A percentile compares a stretch with the other conserved stretches of the same genome.
phyloP scores from a whole-genome alignment of 805 yeast genomes.

The Kazachstania martiniae region DNA sequence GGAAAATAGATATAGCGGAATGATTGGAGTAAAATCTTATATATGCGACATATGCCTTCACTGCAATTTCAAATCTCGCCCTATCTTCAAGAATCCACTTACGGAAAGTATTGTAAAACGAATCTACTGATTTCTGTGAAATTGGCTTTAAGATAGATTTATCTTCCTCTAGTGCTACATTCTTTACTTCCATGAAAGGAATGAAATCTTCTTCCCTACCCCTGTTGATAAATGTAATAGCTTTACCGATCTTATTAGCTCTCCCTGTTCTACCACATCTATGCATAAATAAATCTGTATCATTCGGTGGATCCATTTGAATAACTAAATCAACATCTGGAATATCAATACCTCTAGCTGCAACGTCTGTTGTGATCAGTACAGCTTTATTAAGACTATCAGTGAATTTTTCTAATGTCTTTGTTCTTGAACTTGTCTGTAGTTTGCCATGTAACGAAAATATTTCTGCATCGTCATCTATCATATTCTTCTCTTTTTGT shows the following conservation, averaged over 20 bases:
- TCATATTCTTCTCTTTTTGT: slow-evolving; percentile 17
- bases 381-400: slow-evolving; percentile 42
- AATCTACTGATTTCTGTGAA: slow-evolving; percentile 3
- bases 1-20: slow-evolving; percentile 76
- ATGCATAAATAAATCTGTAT: slow-evolving; percentile 83
- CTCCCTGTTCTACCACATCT: slow-evolving; percentile 94
- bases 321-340: slow-evolving; percentile 89
- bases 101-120: slow-evolving; percentile 25
- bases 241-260: slow-evolving; percentile 76
- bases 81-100: slow-evolving; percentile 64
- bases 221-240: slow-evolving; percentile 57
- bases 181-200: slow-evolving; percentile 67
- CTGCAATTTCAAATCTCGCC: slow-evolving; percentile 69
- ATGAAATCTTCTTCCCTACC: slow-evolving; percentile 78
- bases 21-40: slow-evolving; percentile 81
- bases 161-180: slow-evolving; percentile 38
- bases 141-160: background rate
- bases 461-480: slow-evolving; percentile 31
- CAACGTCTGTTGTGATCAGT: slow-evolving; percentile 91
- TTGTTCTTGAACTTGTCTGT: slow-evolving; percentile 66
- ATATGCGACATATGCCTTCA: slow-evolving; percentile 73
- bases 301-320: slow-evolving; percentile 93
- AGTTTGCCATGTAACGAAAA: slow-evolving; percentile 87
- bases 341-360: slow-evolving; percentile 92
- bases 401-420: slow-evolving; percentile 54